Evolutionary conservation across 1,139 yeast species (phyloP).

Genomic region (Diutina catenulata): DNA sequence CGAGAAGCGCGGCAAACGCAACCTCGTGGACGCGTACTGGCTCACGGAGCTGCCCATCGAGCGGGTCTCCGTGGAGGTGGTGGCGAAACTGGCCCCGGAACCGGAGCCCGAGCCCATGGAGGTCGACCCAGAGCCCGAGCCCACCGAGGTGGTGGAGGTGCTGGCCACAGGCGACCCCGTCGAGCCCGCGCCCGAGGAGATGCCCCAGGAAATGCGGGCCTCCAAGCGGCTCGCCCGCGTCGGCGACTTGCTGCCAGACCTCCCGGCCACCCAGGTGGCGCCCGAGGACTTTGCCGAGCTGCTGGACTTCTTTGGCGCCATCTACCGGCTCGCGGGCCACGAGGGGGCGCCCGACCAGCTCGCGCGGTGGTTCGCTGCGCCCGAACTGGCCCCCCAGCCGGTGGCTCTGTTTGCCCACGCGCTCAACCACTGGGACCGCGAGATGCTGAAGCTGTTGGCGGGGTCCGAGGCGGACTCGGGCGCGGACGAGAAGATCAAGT

Average conservation of each 20-base stretch:
- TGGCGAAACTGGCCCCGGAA: slow-evolving; percentile 6
- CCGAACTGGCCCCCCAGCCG: background rate
- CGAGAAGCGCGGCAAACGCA: slow-evolving; percentile 7
- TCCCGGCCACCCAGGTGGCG: slow-evolving; percentile 8
- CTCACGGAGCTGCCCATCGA: background rate
- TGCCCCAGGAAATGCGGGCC: slow-evolving; percentile 13
- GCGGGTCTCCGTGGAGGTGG: background rate
- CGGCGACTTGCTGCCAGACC: slow-evolving; percentile 7
- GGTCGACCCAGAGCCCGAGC: slow-evolving; percentile 9
- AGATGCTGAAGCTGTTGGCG: background rate
- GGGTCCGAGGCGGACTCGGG: background rate
- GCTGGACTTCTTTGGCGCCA: slow-evolving; percentile 20
- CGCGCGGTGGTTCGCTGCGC: background rate
- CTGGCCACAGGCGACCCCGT: background rate
- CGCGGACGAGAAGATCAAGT: slow-evolving; percentile 28
- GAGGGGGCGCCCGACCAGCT: background rate
- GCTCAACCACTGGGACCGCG: background rate
- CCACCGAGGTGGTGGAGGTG: slow-evolving; percentile 6
- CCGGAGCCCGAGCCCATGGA: slow-evolving; percentile 18
- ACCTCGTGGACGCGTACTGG: background rate
- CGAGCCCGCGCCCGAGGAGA: slow-evolving; percentile 6
- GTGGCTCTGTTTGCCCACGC: background rate
- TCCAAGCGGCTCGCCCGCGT: slow-evolving; percentile 26
- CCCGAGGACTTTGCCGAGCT: slow-evolving; percentile 9
- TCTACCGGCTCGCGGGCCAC: background rate